phyloP scores from a whole-genome alignment of 306 rosid genomes.

The Ziziphus jujuba region DNA sequence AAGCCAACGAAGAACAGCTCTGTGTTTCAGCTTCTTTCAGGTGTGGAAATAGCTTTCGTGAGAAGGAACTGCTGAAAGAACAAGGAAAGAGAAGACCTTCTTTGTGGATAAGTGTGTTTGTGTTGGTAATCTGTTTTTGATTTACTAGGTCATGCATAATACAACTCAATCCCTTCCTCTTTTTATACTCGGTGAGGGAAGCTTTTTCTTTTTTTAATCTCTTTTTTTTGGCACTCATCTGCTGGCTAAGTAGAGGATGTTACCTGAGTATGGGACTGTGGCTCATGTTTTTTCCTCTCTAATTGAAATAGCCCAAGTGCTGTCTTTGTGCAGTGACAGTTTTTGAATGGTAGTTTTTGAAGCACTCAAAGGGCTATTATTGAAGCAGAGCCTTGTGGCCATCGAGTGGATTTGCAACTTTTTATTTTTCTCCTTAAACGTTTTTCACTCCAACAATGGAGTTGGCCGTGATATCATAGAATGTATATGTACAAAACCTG shows the following conservation, averaged over 20 bases:
- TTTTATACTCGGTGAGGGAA: constrained; percentile 33
- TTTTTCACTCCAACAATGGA: constrained; percentile 42
- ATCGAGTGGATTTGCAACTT: constrained; percentile 29
- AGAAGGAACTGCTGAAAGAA: constrained; percentile 46
- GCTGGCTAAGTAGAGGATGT: constrained; percentile 46
- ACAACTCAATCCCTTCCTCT: constrained; percentile 17
- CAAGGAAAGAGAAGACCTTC: constrained; percentile 12
- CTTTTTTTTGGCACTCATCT: constrained; percentile 31
- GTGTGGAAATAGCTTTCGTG: constrained; percentile 41
- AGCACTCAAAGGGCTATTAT: constrained; percentile 52
- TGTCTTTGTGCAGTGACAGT: constrained; percentile 32
- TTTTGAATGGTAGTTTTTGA: constrained; percentile 38
- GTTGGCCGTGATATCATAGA: constrained; percentile 27
- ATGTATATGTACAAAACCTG: constrained; percentile 4
- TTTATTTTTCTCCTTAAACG: not conserved
- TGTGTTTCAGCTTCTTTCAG: constrained; percentile 35
- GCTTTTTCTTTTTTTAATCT: constrained; percentile 9
- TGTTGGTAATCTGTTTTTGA: not conserved
- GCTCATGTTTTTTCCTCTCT: constrained; percentile 59
- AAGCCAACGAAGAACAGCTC: constrained; percentile 28
- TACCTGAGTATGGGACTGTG: constrained; percentile 34
- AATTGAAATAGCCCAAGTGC: constrained; percentile 44
- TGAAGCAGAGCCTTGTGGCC: constrained; percentile 38
- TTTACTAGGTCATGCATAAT: constrained; percentile 12
- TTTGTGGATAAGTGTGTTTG: constrained; percentile 22